phyloP scores from a whole-genome alignment of 2,329 filamentous ascomycete genomes.

The Trichoderma polysporum region DNA sequence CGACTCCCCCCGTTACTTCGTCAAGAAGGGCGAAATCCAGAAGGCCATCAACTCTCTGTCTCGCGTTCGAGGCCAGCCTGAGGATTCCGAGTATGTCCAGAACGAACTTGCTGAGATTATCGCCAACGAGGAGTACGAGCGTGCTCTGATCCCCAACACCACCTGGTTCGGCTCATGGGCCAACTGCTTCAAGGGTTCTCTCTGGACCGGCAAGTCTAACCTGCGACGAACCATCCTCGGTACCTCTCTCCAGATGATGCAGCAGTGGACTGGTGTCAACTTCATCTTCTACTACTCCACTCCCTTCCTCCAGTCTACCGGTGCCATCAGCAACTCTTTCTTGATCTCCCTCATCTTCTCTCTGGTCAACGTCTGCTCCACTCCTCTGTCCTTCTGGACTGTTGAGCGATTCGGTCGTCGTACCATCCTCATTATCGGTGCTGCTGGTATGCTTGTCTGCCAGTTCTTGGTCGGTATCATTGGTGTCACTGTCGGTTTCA shows the following conservation, averaged over 20 bases:
- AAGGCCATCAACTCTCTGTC: conserved; percentile 62
- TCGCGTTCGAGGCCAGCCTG: conserved; percentile 71
- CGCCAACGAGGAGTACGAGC: conserved; percentile 86
- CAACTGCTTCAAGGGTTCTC: conserved; percentile 64
- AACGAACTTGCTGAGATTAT: conserved; percentile 80
- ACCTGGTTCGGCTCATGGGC: conserved; percentile 69
- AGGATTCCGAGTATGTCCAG: conserved; percentile 72
- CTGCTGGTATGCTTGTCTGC: conserved; percentile 78
- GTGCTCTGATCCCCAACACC: conserved; percentile 62
- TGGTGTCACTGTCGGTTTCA: conserved; percentile 61
- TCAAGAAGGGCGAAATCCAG: conserved; percentile 72
- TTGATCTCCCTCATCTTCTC: conserved; percentile 83
- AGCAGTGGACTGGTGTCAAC: conserved; percentile 84
- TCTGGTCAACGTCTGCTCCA: conserved; percentile 82
- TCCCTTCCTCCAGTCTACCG: conserved; percentile 77
- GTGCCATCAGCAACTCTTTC: conserved; percentile 75
- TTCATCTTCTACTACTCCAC: conserved; percentile 90
- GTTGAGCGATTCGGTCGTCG: conserved; percentile 82
- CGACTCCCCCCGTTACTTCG: conserved; percentile 82
- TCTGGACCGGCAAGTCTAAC: conserved; percentile 64
- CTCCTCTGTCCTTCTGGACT: conserved; percentile 82
- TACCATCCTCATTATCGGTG: conserved; percentile 74
- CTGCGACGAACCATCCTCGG: conserved; percentile 69
- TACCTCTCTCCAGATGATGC: conserved; percentile 77
- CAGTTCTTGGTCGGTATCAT: conserved; percentile 84